Evolutionary conservation across 768 basidiomycete genomes (phyloP).

Genomic region (Auricularia sp.): DNA sequence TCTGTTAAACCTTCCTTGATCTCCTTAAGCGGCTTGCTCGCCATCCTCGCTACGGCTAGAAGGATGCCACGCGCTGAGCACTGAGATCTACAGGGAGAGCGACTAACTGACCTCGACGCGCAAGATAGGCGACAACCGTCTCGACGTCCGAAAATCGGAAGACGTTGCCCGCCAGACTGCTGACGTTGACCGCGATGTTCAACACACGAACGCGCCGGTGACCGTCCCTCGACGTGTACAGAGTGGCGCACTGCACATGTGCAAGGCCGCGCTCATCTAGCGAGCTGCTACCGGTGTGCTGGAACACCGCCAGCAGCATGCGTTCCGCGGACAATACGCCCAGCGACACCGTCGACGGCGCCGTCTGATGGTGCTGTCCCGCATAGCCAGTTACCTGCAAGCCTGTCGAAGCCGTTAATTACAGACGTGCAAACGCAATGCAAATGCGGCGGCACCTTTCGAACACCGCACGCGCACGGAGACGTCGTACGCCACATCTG

Average conservation of each 20-base stretch:
- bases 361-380: neutral
- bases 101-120: slow-evolving; percentile 55
- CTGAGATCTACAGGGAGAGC: too few species aligned
- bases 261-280: slow-evolving; percentile 66
- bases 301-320: slow-evolving; percentile 2
- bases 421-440: neutral
- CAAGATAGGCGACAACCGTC: slow-evolving; percentile 58
- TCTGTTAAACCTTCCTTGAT: slow-evolving; percentile 83
- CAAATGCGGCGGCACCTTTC: slow-evolving; percentile 41
- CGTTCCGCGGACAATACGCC: neutral
- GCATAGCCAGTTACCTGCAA: slow-evolving; percentile 6
- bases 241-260: slow-evolving; percentile 74
- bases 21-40: slow-evolving; percentile 49
- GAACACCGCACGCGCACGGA: slow-evolving; percentile 77
- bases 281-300: slow-evolving; percentile 23
- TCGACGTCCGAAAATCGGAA: slow-evolving; percentile 91
- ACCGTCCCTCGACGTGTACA: slow-evolving; percentile 68
- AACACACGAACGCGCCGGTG: slow-evolving; percentile 74
- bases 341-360: neutral
- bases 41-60: slow-evolving; percentile 62
- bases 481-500: slow-evolving; percentile 73
- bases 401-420: slow-evolving; percentile 1
- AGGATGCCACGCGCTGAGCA: too few species aligned
- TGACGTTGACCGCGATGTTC: slow-evolving; percentile 79
- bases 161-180: slow-evolving; percentile 78